Conservation (phyloP, 371 early-diverging fungal species). For the Choanephora cucurbitarum region DNA sequence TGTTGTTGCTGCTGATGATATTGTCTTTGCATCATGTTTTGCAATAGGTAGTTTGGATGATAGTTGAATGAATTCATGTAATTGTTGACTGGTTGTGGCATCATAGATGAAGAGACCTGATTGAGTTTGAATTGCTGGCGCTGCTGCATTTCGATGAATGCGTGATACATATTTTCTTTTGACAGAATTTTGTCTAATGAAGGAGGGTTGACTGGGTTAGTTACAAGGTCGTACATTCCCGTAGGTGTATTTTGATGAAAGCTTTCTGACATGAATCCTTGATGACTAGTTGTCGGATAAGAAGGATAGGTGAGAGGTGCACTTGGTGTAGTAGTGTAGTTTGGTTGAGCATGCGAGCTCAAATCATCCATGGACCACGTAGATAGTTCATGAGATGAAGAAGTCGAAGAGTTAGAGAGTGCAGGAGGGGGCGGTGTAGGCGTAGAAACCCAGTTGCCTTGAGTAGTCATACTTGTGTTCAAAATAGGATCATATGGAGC, state of each 20-base stretch:
- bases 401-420: background rate
- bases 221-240: background rate
- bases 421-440: background rate
- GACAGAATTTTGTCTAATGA: background rate
- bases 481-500: slow-evolving; percentile 18
- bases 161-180: slow-evolving; percentile 12
- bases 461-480: background rate
- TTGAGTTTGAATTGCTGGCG: background rate
- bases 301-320: background rate
- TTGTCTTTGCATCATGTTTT: slow-evolving; percentile 1
- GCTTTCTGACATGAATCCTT: slow-evolving; percentile 3
- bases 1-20: slow-evolving; percentile 1
- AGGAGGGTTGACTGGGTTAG: background rate
- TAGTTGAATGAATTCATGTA: background rate
- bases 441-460: background rate
- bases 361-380: too few species aligned
- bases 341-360: background rate
- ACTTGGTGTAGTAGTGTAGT: background rate
- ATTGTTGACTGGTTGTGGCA: slow-evolving; percentile 3
- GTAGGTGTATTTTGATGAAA: slow-evolving; percentile 2
- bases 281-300: background rate
- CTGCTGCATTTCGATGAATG: slow-evolving; percentile 6
- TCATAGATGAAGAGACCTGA: too few species aligned
- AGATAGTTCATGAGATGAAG: too few species aligned
- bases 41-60: background rate